Evolutionary conservation across 2,329 filamentous ascomycete genomes (phyloP).

Genomic region (Colletotrichum melonis): DNA sequence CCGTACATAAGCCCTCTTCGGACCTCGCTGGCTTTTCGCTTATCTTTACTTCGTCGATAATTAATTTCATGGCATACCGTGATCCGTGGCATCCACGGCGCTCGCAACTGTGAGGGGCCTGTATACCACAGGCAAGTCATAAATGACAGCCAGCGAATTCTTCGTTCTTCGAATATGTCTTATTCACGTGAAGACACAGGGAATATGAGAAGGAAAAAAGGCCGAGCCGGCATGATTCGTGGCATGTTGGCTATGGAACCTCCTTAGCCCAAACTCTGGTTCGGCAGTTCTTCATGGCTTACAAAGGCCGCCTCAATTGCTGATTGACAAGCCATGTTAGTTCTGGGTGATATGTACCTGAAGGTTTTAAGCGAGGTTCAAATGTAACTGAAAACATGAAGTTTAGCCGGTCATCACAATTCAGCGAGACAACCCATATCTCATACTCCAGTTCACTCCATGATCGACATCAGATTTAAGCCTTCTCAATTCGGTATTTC

Average conservation of each 20-base stretch:
- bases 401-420: background rate
- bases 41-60: no score
- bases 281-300: constrained; percentile 1
- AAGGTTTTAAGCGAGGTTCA: no score
- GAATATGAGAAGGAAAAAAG: background rate
- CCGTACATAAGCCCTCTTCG: background rate
- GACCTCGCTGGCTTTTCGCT: no score
- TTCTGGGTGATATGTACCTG: no score
- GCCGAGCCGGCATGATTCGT: background rate
- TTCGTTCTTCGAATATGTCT: no score
- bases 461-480: background rate
- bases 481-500: background rate
- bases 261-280: background rate
- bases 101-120: no score
- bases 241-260: background rate
- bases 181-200: no score
- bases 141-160: no score
- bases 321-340: no score
- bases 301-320: no score
- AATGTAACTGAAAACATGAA: background rate
- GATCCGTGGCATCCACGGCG: no score
- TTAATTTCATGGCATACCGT: background rate
- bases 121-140: no score
- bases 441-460: background rate
- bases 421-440: background rate